These are phyloP conservation scores for Perkinsus chesapeaki DNA, from an alignment of 169 alveolate species.

Conservation along the genomic window DNA sequence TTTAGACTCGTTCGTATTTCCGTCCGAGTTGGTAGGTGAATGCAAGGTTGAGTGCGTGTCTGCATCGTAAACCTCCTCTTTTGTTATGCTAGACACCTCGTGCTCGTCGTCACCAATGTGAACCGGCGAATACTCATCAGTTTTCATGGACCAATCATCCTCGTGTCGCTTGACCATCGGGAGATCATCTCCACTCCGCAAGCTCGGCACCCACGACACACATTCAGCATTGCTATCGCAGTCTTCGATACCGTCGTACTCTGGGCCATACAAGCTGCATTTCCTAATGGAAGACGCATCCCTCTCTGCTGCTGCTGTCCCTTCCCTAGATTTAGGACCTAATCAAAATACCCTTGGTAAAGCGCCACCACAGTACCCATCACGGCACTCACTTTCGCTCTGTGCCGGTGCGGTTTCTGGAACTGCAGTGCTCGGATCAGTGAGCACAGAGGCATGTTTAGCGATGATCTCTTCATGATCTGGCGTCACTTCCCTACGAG, in stretches of 20 bases:
- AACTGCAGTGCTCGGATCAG: too few species aligned
- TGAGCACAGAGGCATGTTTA: neutral
- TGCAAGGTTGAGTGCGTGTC: neutral
- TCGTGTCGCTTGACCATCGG: neutral
- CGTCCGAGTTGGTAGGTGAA: neutral
- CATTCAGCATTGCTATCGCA: neutral
- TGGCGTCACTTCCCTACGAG: neutral
- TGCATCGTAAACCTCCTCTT: neutral
- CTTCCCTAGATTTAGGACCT: too few species aligned
- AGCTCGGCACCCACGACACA: neutral
- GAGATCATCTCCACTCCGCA: neutral
- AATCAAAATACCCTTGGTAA: too few species aligned
- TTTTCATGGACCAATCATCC: neutral
- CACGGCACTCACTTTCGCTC: too few species aligned
- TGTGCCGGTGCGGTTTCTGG: too few species aligned
- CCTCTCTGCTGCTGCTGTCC: too few species aligned
- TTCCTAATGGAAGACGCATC: too few species aligned
- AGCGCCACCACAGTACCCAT: too few species aligned
- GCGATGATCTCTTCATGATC: neutral
- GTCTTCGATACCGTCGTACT: neutral
- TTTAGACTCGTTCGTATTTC: neutral
- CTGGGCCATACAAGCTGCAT: neutral
- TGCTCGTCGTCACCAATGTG: neutral
- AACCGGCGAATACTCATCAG: neutral
- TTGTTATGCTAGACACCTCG: neutral